Evolutionary conservation across 1,139 yeast genomes (phyloP).

Genomic region (Lodderomyces beijingensis): DNA sequence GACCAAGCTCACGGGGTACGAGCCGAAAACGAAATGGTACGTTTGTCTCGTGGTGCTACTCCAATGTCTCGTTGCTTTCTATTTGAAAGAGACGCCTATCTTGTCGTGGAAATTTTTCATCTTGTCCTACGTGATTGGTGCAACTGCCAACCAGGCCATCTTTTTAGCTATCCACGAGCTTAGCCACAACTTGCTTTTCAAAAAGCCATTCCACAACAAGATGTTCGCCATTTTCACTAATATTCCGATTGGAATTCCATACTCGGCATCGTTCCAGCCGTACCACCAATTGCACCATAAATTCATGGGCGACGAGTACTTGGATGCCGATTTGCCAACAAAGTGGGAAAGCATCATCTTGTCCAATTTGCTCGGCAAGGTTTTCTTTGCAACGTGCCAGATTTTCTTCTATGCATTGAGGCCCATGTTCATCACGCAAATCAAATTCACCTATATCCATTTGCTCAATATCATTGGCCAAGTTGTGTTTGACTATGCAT

Average conservation of each 20-base stretch:
- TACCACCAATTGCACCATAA: conserved; percentile 91
- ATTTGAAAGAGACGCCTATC: conserved; percentile 53
- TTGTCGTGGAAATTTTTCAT: conserved; percentile 53
- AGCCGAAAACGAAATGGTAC: conserved; percentile 78
- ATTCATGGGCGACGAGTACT: conserved; percentile 78
- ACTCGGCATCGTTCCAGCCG: conserved; percentile 86
- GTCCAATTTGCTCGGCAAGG: conserved; percentile 78
- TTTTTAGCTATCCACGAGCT: conserved; percentile 88
- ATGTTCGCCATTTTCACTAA: conserved; percentile 74
- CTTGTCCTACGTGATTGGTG: conserved; percentile 76
- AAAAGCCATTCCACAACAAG: conserved; percentile 70
- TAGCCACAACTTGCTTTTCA: conserved; percentile 82
- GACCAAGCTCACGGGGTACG: conserved; percentile 77
- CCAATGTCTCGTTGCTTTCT: conserved; percentile 61
- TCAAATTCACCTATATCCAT: conserved; percentile 73
- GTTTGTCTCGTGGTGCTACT: conserved; percentile 58
- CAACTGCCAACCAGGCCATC: conserved; percentile 77
- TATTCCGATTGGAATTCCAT: conserved; percentile 85
- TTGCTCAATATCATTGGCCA: conserved; percentile 64
- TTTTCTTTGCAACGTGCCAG: conserved; percentile 87
- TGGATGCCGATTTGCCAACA: conserved; percentile 89
- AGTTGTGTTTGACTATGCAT: conserved; percentile 48
- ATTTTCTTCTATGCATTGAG: conserved; percentile 84
- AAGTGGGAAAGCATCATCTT: conserved; percentile 66
- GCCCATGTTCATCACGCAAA: conserved; percentile 79